A percentile compares a stretch with the other conserved stretches of the same genome.
phyloP scores from a whole-genome alignment of 164 flowering plant genomes.

The Dillenia turbinata region DNA sequence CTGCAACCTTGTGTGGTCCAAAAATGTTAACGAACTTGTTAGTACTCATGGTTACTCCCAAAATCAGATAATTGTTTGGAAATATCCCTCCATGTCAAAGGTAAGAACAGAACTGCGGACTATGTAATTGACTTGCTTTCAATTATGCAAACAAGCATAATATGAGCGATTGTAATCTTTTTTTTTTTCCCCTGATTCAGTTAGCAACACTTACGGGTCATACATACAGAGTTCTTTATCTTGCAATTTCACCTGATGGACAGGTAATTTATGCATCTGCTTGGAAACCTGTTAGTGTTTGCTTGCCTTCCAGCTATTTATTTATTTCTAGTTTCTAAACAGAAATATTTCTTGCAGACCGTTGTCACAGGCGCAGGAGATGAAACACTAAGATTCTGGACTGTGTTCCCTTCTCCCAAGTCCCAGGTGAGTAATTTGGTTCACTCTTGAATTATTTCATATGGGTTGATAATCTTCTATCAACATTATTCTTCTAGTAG shows the following conservation, averaged over 20 bases:
- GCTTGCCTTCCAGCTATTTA: not conserved
- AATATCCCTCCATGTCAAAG: conserved; percentile 95
- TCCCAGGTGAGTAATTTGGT: conserved; percentile 54
- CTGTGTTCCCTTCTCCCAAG: conserved; percentile 95
- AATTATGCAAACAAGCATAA: not conserved
- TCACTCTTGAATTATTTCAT: not conserved
- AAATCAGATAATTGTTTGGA: conserved; percentile 94
- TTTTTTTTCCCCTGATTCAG: conserved; percentile 33
- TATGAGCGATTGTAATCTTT: not conserved
- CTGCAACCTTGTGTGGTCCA: conserved; percentile 96
- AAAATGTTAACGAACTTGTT: conserved; percentile 95
- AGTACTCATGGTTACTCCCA: conserved; percentile 99
- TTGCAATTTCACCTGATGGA: conserved; percentile 97
- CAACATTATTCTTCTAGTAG: not conserved
- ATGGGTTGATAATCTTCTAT: not conserved
- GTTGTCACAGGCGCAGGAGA: conserved; percentile 99
- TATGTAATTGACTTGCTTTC: no score
- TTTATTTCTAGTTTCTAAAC: not conserved
- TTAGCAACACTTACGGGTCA: conserved; percentile 96
- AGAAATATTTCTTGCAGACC: conserved; percentile 40
- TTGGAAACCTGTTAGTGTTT: not conserved
- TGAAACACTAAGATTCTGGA: conserved; percentile 97
- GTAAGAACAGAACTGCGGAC: conserved; percentile 19
- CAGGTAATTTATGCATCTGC: conserved; percentile 46
- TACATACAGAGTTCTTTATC: conserved; percentile 85